Base-by-base conservation (phyloP, 306 rosid genomes). In the Acacia confusa region DNA sequence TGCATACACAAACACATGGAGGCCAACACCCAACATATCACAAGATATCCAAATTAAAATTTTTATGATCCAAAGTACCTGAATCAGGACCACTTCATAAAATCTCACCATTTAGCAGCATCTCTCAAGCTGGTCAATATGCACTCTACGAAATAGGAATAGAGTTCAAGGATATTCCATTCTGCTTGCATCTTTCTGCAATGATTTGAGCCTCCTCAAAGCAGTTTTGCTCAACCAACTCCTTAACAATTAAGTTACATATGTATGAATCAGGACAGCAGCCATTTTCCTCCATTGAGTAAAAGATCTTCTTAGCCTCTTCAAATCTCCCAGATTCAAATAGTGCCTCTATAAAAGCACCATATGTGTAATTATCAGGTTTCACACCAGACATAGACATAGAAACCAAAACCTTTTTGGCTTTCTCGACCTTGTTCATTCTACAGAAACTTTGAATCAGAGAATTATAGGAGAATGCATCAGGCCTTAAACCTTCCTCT, bases 251-350 rank as follows among this genome's bases (percentile, higher is more conserved):
- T 43, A 90, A 73, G 81, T 86, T 85, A 82, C 92, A 90, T 72
- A 82, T 63, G 82, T 76, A 87, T 69, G 91, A 83, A 84, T 95
- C 92, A 50, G 92, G 94, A 83, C 85, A 36, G 79, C 88, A 89
- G 48, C 92, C 91, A 71, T 84, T 88, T 81, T 43, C 86, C 77
- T 87, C 92, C 97, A 92, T 88, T 1, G 90, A 88, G 77, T 85
- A 81, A 86, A 92, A 86, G 27, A 90, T 80, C 82, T 92, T 92
- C 86, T 88, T 91, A 24, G 95, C 97, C 78, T 91, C 91, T 20
- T 86, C 87, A 55, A 84, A 80, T 84, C 88, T 95, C 77, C 94
- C 90, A 7, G 86, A 81, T 79, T 81, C 70, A 41, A 84, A 91
- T 32, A 92, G 76, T n/a, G 92, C 80, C 83, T 77, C 86, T 57